A percentile compares a stretch with the other conserved stretches of the same genome.
phyloP scores from a whole-genome alignment of 225 moss, liverwort and hornwort species.

The Pseudisothecium myosuroides region DNA sequence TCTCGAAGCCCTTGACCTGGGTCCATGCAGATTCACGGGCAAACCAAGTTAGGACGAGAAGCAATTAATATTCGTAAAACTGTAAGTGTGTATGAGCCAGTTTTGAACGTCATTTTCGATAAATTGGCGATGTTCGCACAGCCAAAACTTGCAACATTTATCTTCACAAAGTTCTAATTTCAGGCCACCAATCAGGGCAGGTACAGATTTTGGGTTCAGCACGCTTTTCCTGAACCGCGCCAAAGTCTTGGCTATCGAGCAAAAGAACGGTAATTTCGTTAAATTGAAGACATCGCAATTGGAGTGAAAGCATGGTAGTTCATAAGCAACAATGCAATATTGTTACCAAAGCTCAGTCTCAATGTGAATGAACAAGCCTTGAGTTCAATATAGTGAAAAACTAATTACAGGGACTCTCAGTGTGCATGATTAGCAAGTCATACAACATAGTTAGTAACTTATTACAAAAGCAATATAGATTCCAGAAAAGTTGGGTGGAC shows the following conservation, averaged over 20 bases:
- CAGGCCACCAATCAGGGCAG: background rate
- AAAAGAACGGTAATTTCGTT: background rate
- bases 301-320: background rate
- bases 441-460: no score
- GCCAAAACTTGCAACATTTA: background rate
- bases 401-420: no score
- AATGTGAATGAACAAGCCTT: background rate
- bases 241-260: background rate
- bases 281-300: no score
- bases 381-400: no score
- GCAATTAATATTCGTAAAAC: no score
- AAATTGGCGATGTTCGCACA: background rate
- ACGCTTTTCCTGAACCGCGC: background rate
- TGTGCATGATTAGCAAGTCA: background rate
- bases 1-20: constrained; percentile 76
- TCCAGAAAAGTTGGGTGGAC: background rate
- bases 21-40: background rate
- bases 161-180: background rate
- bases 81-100: no score
- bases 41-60: background rate
- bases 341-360: background rate
- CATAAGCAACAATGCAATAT: background rate
- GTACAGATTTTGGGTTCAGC: no score
- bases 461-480: no score
- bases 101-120: background rate